Percentiles rank a stretch among this genome's conserved stretches.
These are phyloP conservation scores for Abrus pulchellus DNA, from an alignment of 306 rosid genomes.

Conservation along the genomic window DNA sequence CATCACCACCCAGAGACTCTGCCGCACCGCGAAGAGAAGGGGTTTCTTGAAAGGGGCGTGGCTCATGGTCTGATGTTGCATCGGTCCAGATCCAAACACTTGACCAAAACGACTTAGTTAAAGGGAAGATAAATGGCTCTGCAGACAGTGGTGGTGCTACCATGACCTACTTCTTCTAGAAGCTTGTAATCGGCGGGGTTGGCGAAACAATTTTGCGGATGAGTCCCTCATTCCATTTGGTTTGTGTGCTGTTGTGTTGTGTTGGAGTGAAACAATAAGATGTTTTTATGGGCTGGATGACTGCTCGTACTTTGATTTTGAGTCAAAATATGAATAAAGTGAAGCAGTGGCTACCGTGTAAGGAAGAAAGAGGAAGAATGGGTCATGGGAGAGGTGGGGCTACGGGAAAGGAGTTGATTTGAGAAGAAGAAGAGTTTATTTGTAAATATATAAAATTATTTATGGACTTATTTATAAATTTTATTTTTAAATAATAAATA, in stretches of 20 bases:
- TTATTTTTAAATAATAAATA: too few relatives aligned
- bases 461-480: too few relatives aligned
- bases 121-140: constrained; percentile 80
- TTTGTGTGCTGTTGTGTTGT: too few relatives aligned
- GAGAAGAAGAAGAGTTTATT: too few relatives aligned
- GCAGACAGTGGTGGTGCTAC: constrained; percentile 85
- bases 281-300: neutral
- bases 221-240: neutral
- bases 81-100: constrained; percentile 93
- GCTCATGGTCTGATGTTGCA: constrained; percentile 80
- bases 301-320: neutral
- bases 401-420: too few relatives aligned
- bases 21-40: constrained; percentile 78
- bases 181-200: constrained; percentile 73
- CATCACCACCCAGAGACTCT: constrained; percentile 85
- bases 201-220: constrained; percentile 48
- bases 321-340: neutral
- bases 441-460: too few relatives aligned
- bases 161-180: constrained; percentile 84
- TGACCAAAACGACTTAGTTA: constrained; percentile 77
- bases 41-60: constrained; percentile 87
- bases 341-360: too few relatives aligned
- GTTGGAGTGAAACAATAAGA: neutral
- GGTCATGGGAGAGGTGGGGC: too few relatives aligned
- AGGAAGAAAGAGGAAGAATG: too few relatives aligned